Base-by-base conservation (phyloP, 2,329 filamentous ascomycete genomes). In the Neofusicoccum sp. region DNA sequence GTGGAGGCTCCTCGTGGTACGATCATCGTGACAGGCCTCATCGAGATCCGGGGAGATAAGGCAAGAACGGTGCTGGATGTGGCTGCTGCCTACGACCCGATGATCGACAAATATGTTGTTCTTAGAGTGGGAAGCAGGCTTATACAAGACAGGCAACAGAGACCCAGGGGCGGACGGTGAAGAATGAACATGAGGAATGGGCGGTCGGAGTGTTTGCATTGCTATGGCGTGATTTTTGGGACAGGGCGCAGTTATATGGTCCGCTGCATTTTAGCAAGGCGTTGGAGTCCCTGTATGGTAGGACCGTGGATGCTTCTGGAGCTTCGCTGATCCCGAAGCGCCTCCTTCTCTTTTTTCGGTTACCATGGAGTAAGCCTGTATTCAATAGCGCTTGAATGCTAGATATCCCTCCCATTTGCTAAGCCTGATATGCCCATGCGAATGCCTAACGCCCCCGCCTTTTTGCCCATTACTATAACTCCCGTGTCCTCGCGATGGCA, bases 41-140 rank as follows among this genome's bases (percentile, higher is more conserved):
- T 84, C 1, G 79, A 83, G 63, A 67, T 83, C 3, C 70, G 74
- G n/a, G 81, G 81, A 6, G 68, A 71, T 7, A 74, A 71, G 48
- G 80, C 77, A 0, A 73, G 71, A 45, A 67, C 79, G 62, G 76
- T 78, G 4, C 65, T 83, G n/a, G 79, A 82, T 62, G 78, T 83
- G 2, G 64, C 69, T 7, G 78, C 74, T 4, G 74, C 71, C 4
- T 84, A 83, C 65, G 79, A 83, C 63, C 80, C 80, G 1, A 76
- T 76, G 50, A 63, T 69, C 29, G 72, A 68, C 8, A 75, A 75
- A 44, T 82, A 74, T 61, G 70, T 79, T 4, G 64, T 58, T 22
- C 64, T 76, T 29, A 50, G 33, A 22, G 61, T 34, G 4, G 41
- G 49, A 5, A 45, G 50, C 61, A 62, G 61, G 16, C 34, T 48